Conservation (phyloP, 441 rosid genomes). For the Capsella rubella region DNA sequence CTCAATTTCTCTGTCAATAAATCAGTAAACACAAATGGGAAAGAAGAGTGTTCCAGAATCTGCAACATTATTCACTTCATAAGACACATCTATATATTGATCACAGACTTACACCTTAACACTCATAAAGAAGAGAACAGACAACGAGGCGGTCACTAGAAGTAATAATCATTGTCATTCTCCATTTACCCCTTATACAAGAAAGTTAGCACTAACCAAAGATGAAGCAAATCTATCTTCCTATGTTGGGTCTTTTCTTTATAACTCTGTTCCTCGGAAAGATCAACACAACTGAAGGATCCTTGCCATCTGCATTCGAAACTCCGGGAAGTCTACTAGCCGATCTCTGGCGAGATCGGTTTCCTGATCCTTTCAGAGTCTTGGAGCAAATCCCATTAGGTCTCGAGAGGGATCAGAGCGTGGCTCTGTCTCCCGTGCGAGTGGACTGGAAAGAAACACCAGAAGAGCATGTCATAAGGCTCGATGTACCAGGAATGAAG, state of each 20-base stretch:
- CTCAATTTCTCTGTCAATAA: not conserved
- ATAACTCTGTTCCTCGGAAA: slow-evolving; percentile 34
- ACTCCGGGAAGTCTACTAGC: slow-evolving; percentile 43
- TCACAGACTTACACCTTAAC: no score
- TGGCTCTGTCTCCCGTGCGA: slow-evolving; percentile 54
- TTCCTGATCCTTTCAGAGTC: slow-evolving; percentile 64
- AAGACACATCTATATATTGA: slow-evolving; percentile 20
- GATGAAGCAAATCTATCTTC: slow-evolving; percentile 30
- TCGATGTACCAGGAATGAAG: slow-evolving; percentile 82
- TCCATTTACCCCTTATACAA: not conserved
- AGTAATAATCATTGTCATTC: not conserved
- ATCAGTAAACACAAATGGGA: not conserved
- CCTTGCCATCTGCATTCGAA: slow-evolving; percentile 50
- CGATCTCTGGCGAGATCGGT: slow-evolving; percentile 46
- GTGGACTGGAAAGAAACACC: slow-evolving; percentile 90
- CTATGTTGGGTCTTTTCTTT: slow-evolving; percentile 26
- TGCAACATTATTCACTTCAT: not conserved
- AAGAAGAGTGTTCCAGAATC: slow-evolving; percentile 41
- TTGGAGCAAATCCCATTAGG: slow-evolving; percentile 66
- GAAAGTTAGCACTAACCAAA: not conserved
- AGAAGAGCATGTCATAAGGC: slow-evolving; percentile 59
- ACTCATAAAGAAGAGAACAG: not conserved
- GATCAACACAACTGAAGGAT: slow-evolving; percentile 39
- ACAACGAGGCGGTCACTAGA: slow-evolving; percentile 4
- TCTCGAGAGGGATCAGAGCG: slow-evolving; percentile 52